phyloP scores from a whole-genome alignment of 371 early-diverging fungal species.

The Haplosporangium sp. region DNA sequence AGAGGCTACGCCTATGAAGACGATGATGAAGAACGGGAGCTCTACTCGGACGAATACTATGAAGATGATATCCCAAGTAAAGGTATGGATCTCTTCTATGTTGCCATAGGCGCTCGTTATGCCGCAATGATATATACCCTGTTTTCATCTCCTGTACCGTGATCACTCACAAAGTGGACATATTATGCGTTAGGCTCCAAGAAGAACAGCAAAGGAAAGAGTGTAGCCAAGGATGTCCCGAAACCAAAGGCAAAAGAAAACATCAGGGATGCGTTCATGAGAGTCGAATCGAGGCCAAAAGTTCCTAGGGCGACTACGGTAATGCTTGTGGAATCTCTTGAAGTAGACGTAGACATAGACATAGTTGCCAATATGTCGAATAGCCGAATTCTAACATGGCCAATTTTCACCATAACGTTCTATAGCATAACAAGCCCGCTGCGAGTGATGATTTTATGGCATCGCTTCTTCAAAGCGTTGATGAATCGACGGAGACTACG shows the following conservation, averaged over 20 bases:
- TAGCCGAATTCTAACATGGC: not conserved
- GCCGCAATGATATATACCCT: no score
- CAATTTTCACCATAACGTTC: not conserved
- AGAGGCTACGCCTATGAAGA: slow-evolving; percentile 79
- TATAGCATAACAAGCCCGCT: slow-evolving; percentile 18
- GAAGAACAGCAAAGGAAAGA: slow-evolving; percentile 38
- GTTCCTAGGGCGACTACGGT: slow-evolving; percentile 10
- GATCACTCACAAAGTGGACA: not conserved
- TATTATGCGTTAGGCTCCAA: slow-evolving; percentile 14
- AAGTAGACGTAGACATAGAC: not conserved
- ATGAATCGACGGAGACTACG: slow-evolving; percentile 4
- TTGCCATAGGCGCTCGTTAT: not conserved
- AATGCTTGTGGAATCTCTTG: not conserved
- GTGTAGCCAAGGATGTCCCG: slow-evolving; percentile 15
- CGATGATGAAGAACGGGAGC: slow-evolving; percentile 66
- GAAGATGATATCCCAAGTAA: slow-evolving; percentile 31
- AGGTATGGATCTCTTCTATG: not conserved
- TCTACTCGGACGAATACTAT: slow-evolving; percentile 61
- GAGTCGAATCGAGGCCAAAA: slow-evolving; percentile 30
- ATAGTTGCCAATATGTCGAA: not conserved
- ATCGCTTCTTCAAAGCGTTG: slow-evolving; percentile 20
- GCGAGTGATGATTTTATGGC: slow-evolving; percentile 18
- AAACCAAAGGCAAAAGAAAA: slow-evolving; percentile 46
- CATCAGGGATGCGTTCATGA: slow-evolving; percentile 47
- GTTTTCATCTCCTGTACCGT: not conserved